phyloP scores from a whole-genome alignment of 768 basidiomycete genomes.

The Cytidiella melzeri region DNA sequence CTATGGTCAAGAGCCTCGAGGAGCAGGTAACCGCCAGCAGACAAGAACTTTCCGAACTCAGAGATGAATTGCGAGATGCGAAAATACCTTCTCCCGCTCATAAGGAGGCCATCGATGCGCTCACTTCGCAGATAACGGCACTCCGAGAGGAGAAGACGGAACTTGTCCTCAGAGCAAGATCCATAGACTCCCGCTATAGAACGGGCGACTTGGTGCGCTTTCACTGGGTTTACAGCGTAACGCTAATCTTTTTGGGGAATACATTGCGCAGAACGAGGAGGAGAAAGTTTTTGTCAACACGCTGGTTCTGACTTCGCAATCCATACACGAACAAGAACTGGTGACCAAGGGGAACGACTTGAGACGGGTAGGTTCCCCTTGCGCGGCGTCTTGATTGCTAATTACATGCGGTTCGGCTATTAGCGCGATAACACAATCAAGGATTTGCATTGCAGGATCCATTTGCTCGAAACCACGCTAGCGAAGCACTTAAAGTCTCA shows the following conservation, averaged over 20 bases:
- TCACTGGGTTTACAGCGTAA: not conserved
- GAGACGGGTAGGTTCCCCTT: slow-evolving; percentile 22
- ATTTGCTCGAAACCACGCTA: slow-evolving; percentile 24
- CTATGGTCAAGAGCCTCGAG: slow-evolving; percentile 10
- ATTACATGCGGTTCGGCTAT: not conserved
- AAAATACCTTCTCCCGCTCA: slow-evolving; percentile 16
- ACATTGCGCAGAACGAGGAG: slow-evolving; percentile 22
- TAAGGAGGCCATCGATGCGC: slow-evolving; percentile 17
- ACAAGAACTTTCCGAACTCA: slow-evolving; percentile 14
- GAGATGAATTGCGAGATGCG: slow-evolving; percentile 16
- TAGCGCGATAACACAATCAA: slow-evolving; percentile 28
- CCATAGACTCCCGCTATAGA: slow-evolving; percentile 25
- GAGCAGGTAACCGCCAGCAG: slow-evolving; percentile 11
- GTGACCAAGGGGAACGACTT: slow-evolving; percentile 30
- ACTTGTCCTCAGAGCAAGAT: slow-evolving; percentile 19
- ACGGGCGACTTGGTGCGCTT: slow-evolving; percentile 24
- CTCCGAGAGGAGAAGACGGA: slow-evolving; percentile 19
- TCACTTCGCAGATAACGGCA: slow-evolving; percentile 15
- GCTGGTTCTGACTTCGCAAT: slow-evolving; percentile 25
- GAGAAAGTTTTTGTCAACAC: slow-evolving; percentile 27
- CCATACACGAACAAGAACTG: slow-evolving; percentile 28
- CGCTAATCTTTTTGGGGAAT: too few relatives aligned
- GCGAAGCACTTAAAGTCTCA: slow-evolving; percentile 26
- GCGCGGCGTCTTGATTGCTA: not conserved
- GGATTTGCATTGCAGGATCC: slow-evolving; percentile 24